Evolutionary conservation across 1,284 basidiomycete genomes (phyloP), one percentile per base, ranked within the genome.

Genomic region (Ustilago nuda): DNA sequence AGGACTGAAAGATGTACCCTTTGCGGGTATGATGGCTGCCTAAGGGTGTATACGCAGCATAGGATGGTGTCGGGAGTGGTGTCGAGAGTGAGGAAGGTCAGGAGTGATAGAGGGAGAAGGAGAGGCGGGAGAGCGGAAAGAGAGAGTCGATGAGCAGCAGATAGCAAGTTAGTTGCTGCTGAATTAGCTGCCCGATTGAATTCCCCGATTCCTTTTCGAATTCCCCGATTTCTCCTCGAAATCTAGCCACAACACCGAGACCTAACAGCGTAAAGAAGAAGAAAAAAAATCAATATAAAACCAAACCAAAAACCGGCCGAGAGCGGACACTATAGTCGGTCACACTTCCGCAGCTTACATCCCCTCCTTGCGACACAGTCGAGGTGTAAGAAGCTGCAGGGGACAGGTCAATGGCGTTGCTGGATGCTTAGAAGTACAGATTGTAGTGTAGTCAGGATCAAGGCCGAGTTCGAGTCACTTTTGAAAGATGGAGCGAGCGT

Each of bases 401-500:
- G 23, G 23, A 27, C 3, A 27, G 23, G 23, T 27, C 23, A 27
- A 17, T 17, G 13, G 39, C 13, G 4, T 13, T 41, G 13, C 13
- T 19, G 45, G 7, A 56, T 56, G 39, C 19, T 37, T 55, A 56
- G 12, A 51, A 60, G 37, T 51, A 60, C 52, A 56, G 27, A 35
- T 7, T 53, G 23, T 9, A 3, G 23, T 32, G 53, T 17, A 11
- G 23, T 27, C 27, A 5, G 12, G 8, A 12, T 2, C 5, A 11
- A n/a, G 33, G 4, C 11, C 13, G 13, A n/a, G 36, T 15, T 17
- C 23, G 12, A 27, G 30, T 53, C 27, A 73, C 56, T 61, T 69
- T 54, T 61, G 72, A 45, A 75, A 75, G 56, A 75, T 41, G 4
- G 72, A 75, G 30, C 72, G 72, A n/a, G 72, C 72, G 17, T 58